These are phyloP conservation scores for Talaromyces nanjingensis DNA, from an alignment of 495 filamentous ascomycete genomes.

Conservation along the genomic window DNA sequence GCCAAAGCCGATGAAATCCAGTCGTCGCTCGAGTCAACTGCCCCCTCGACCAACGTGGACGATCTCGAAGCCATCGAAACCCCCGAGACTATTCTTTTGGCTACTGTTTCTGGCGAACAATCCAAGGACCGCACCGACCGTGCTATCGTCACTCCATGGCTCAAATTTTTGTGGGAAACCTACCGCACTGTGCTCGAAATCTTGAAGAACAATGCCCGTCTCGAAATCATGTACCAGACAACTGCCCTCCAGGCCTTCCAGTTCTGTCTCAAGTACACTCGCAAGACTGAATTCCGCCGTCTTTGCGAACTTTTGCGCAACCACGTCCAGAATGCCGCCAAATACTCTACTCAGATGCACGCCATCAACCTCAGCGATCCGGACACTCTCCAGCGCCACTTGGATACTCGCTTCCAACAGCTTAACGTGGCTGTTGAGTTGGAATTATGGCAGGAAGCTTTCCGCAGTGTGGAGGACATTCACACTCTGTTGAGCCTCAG, in stretches of 20 bases:
- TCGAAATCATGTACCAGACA: constrained; percentile 97
- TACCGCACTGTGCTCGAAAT: constrained; percentile 98
- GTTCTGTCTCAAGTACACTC: constrained; percentile 95
- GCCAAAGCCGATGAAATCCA: constrained; percentile 92
- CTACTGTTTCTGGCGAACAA: constrained; percentile 96
- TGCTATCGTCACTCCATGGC: constrained; percentile 96
- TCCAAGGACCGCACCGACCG: constrained; percentile 94
- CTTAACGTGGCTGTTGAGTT: constrained; percentile 96
- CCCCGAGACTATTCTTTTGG: constrained; percentile 94
- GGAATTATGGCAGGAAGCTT: constrained; percentile 98
- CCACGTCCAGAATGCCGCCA: constrained; percentile 98
- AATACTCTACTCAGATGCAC: constrained; percentile 98
- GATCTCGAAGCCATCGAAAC: constrained; percentile 97
- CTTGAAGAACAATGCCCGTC: constrained; percentile 93
- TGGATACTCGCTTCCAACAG: constrained; percentile 98
- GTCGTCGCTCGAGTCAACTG: constrained; percentile 67
- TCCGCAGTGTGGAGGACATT: constrained; percentile 97
- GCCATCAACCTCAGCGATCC: constrained; percentile 98
- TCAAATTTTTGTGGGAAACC: constrained; percentile 99
- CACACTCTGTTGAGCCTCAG: constrained; percentile 97
- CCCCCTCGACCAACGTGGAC: constrained; percentile 71
- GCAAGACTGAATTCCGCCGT: constrained; percentile 98
- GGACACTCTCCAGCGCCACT: constrained; percentile 91
- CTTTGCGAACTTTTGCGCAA: constrained; percentile 97
- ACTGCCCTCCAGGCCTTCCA: constrained; percentile 97